A percentile compares a stretch with the other conserved stretches of the same genome.
Evolutionary conservation across 2,329 filamentous ascomycete species (phyloP).

Genomic region (Raffaelea albimanens): DNA sequence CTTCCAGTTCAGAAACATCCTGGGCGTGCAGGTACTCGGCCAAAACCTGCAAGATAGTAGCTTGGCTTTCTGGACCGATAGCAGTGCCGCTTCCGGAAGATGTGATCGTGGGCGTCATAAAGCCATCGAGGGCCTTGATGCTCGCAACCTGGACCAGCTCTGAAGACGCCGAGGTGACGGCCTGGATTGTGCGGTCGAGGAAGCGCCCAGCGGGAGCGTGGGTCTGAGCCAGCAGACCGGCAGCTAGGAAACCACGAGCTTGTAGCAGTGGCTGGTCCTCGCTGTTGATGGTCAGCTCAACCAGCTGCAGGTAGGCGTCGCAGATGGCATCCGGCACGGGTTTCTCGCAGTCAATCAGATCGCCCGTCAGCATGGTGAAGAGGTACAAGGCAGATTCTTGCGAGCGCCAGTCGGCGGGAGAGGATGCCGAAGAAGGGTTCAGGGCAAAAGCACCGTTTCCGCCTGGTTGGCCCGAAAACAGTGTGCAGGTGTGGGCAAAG

Average conservation of each 20-base stretch:
- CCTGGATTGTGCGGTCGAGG: constrained; percentile 63
- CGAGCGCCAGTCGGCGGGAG: constrained; percentile 46
- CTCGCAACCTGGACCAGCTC: constrained; percentile 86
- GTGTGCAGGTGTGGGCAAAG: constrained; percentile 62
- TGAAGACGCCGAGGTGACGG: constrained; percentile 60
- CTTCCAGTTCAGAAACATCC: constrained; percentile 73
- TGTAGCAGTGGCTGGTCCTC: constrained; percentile 66
- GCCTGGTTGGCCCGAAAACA: constrained; percentile 53
- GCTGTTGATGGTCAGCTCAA: constrained; percentile 65
- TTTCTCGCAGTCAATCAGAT: constrained; percentile 72
- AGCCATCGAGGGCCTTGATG: constrained; percentile 72
- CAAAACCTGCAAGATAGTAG: constrained; percentile 50
- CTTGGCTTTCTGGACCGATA: constrained; percentile 41
- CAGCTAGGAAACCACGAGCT: constrained; percentile 78
- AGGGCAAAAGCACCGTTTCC: too few species aligned
- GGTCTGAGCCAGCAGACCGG: constrained; percentile 67
- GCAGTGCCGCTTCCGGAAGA: too few species aligned
- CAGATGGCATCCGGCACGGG: constrained; percentile 59
- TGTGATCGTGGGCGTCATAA: constrained; percentile 43
- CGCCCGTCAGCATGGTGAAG: constrained; percentile 72
- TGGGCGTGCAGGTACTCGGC: constrained; percentile 68
- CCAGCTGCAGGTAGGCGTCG: constrained; percentile 68
- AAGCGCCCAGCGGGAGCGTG: constrained; percentile 55
- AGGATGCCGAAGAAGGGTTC: too few species aligned
- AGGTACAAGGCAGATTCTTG: constrained; percentile 80